Base-by-base conservation (phyloP, 1,284 basidiomycete species). In the Trichosporon sp. region DNA sequence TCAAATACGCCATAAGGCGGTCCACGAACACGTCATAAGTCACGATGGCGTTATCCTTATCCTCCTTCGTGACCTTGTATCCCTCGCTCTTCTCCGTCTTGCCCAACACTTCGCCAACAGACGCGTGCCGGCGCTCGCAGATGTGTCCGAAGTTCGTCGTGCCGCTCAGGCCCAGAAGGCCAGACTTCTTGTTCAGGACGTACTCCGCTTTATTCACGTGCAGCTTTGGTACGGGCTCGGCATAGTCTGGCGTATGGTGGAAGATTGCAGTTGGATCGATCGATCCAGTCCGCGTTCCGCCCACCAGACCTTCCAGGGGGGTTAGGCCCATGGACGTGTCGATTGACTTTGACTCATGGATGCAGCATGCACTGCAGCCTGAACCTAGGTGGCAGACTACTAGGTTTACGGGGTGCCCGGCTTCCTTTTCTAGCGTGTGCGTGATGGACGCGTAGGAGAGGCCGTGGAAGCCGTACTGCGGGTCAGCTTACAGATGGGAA, bases 211-310 rank as follows among this genome's bases (percentile, higher is more conserved):
- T 83, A 5, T 89, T 89, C 54, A 93, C 80, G 23, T 77, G 66
- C 57, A 81, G 76, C 3, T 79, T 86, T 49, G 85, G 85, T 56
- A 90, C 81, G 36, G 78, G 70, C 76, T 81, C 60, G 79, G 84
- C 52, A 82, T 87, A 75, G 64, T 86, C 84, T 68, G 85, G 85
- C 31, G 88, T 88, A 76, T 90, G 89, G 77, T 94, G 91, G 80
- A 94, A 92, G 71, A 94, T 88, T 56, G 92, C 84, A 32, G 87
- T 88, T 1, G 91, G 89, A 78, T 95, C 92, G 72, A 93, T 83
- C 1, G 85, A 84, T 10, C 92, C 92, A 8, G 87, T 85, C 59
- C 92, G 87, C 1, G 91, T 93, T 2, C 90, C 90, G n/a, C 92
- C 92, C 2, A 91, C 90, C 0, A 95, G 82, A 3, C 91, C 82